These are phyloP conservation scores for Hibiscus trionum DNA, from an alignment of 345 rosid species.

Conservation along the genomic window DNA sequence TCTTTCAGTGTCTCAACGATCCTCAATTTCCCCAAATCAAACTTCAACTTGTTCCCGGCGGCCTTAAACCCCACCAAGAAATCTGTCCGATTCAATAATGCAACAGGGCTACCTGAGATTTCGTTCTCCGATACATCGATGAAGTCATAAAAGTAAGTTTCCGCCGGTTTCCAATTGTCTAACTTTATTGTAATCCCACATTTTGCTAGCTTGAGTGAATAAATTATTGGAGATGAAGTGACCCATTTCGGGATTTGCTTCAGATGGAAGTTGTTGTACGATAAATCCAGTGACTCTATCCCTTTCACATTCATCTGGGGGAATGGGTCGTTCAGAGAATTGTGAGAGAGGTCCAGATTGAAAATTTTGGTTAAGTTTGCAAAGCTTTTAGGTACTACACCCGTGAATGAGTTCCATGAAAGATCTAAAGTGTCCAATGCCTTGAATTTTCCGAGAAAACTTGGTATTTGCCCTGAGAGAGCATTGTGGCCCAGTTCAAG, in stretches of 20 bases:
- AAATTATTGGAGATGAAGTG: slow-evolving; percentile 59
- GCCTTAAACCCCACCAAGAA: slow-evolving; percentile 47
- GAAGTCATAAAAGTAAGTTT: slow-evolving; percentile 63
- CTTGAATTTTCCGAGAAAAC: slow-evolving; percentile 45
- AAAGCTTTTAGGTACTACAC: slow-evolving; percentile 50
- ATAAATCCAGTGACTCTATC: slow-evolving; percentile 70
- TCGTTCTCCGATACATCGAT: slow-evolving; percentile 62
- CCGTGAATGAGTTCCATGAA: slow-evolving; percentile 40
- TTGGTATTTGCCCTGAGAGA: slow-evolving; percentile 52
- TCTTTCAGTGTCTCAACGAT: slow-evolving; percentile 34
- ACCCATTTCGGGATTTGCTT: slow-evolving; percentile 67
- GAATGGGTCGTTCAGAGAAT: slow-evolving; percentile 55
- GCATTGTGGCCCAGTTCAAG: slow-evolving; percentile 57
- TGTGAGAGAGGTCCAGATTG: slow-evolving; percentile 65
- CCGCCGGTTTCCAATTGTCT: slow-evolving; percentile 50
- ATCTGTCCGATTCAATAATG: slow-evolving; percentile 48
- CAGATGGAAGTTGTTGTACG: slow-evolving; percentile 51
- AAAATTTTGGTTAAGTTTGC: slow-evolving; percentile 68
- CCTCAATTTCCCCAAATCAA: slow-evolving; percentile 38
- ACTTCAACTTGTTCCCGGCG: slow-evolving; percentile 42
- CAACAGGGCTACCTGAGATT: slow-evolving; percentile 47
- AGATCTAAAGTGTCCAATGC: slow-evolving; percentile 60
- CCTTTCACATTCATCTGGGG: slow-evolving; percentile 66
- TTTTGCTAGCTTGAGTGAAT: slow-evolving; percentile 59
- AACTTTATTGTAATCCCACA: slow-evolving; percentile 60